Conservation (phyloP, 371 early-diverging fungal species). For the Rhizopus delemar region DNA sequence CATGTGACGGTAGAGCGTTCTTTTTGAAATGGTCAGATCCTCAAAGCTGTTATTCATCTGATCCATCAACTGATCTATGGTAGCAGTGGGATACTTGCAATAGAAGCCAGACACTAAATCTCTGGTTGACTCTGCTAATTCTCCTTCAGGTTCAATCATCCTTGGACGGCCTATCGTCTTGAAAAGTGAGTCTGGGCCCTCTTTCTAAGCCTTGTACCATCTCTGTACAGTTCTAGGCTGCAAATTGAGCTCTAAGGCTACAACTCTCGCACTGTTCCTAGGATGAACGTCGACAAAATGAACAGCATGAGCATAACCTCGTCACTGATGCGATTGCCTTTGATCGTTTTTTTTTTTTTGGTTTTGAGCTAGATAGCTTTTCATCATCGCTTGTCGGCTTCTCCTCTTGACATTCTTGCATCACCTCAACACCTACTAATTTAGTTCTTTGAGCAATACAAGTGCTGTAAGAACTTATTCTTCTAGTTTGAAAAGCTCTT, state of each 20-base stretch:
- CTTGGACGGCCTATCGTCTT: conserved; percentile 24
- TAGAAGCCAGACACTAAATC: conserved; percentile 12
- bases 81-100: conserved; percentile 17
- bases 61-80: conserved; percentile 16
- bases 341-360: conserved; percentile 1
- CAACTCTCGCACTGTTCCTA: conserved; percentile 19
- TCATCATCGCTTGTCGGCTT: conserved; percentile 4
- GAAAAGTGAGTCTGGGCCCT: conserved; percentile 14
- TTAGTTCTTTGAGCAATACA: neutral
- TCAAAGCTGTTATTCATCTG: conserved; percentile 15
- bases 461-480: no score
- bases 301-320: conserved; percentile 19
- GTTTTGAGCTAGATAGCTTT: conserved; percentile 3
- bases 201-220: conserved; percentile 17
- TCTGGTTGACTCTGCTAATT: conserved; percentile 19
- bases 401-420: conserved; percentile 5
- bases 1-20: conserved; percentile 1
- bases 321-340: conserved; percentile 14
- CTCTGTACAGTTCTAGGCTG: conserved; percentile 22
- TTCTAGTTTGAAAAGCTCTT: neutral
- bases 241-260: conserved; percentile 12
- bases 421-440: neutral
- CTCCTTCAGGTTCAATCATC: conserved; percentile 19
- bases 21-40: conserved; percentile 8
- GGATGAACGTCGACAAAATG: conserved; percentile 19